Evolutionary conservation across 306 rosid genomes (phyloP).

Genomic region (Cercis canadensis): DNA sequence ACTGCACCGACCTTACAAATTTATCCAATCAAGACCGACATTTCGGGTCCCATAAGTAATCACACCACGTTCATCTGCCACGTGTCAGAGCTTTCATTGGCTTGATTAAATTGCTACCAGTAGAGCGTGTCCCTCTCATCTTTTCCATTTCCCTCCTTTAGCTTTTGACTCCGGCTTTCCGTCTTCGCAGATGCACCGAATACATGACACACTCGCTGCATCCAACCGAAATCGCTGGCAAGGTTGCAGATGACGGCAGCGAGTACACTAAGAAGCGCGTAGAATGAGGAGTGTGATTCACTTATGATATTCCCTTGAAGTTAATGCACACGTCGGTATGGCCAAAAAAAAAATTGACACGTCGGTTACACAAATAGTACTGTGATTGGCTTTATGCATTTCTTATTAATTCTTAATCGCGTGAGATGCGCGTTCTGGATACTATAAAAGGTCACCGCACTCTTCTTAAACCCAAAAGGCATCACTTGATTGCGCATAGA

Average conservation of each 20-base stretch:
- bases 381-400: slow-evolving; percentile 3
- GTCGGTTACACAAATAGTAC: slow-evolving; percentile 33
- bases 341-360: too few relatives aligned
- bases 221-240: too few relatives aligned
- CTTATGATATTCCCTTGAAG: background rate
- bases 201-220: background rate
- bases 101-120: background rate
- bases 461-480: background rate
- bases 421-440: slow-evolving; percentile 48
- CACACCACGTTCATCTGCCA: slow-evolving; percentile 30
- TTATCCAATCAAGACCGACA: slow-evolving; percentile 46
- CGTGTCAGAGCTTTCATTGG: slow-evolving; percentile 46
- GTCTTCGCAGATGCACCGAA: background rate
- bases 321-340: slow-evolving; percentile 40
- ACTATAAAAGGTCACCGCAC: slow-evolving; percentile 41
- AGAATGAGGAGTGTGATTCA: background rate
- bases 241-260: too few relatives aligned
- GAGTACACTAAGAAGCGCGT: background rate
- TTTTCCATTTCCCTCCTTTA: slow-evolving; percentile 24
- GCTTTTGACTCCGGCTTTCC: slow-evolving; percentile 19
- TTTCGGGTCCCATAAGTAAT: slow-evolving; percentile 38
- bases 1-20: slow-evolving; percentile 41
- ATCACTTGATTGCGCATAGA: slow-evolving; percentile 10
- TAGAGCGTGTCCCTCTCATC: slow-evolving; percentile 18
- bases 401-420: slow-evolving; percentile 33